A percentile compares a stretch with the other conserved stretches of the same genome.
These are phyloP conservation scores for Wickerhamomyces chambardii DNA, from an alignment of 805 yeast genomes.

Conservation along the genomic window DNA sequence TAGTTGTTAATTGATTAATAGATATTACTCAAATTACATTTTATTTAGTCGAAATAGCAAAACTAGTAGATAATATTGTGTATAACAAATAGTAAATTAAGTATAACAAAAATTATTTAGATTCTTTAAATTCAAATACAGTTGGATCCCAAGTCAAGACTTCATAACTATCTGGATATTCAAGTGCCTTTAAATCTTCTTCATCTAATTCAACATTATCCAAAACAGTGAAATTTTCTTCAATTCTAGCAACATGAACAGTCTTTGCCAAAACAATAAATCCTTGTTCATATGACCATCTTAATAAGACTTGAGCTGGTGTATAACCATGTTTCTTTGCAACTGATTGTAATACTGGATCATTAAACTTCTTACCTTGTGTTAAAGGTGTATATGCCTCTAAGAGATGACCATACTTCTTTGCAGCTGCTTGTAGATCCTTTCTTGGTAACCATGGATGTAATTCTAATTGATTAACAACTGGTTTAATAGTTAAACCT, in stretches of 20 bases:
- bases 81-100: too few relatives aligned
- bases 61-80: too few relatives aligned
- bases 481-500: slow-evolving; percentile 44
- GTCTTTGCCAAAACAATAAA: slow-evolving; percentile 45
- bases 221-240: slow-evolving; percentile 24
- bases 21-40: too few relatives aligned
- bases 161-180: slow-evolving; percentile 1
- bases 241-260: slow-evolving; percentile 19
- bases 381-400: slow-evolving; percentile 59
- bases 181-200: slow-evolving; percentile 1
- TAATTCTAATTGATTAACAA: slow-evolving; percentile 57
- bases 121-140: too few relatives aligned
- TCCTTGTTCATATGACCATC: slow-evolving; percentile 49
- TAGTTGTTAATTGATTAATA: too few relatives aligned
- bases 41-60: too few relatives aligned
- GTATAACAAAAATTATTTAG: too few relatives aligned
- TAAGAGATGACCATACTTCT: slow-evolving; percentile 30
- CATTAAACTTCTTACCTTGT: slow-evolving; percentile 33
- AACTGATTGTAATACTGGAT: slow-evolving; percentile 31
- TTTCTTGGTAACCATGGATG: slow-evolving; percentile 34
- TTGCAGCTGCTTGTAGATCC: slow-evolving; percentile 31
- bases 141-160: slow-evolving; percentile 3
- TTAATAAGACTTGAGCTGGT: slow-evolving; percentile 37
- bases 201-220: slow-evolving; percentile 9
- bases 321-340: slow-evolving; percentile 30